phyloP scores from a whole-genome alignment of 2,329 filamentous ascomycete species.

The Fusarium metavorans region DNA sequence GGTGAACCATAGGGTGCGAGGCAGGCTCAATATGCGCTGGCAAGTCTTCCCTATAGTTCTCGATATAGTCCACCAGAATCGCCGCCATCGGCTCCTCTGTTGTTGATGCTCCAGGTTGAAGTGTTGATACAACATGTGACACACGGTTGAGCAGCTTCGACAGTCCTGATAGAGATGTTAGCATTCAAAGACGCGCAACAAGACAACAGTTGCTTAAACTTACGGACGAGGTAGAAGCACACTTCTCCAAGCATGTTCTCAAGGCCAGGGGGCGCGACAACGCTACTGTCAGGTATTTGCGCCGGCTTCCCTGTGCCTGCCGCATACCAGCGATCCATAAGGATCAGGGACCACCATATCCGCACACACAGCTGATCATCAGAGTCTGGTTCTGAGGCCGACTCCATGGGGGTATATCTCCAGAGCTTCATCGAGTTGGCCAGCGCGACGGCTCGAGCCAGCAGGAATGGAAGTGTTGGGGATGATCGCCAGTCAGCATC shows the following conservation, averaged over 20 bases:
- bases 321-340: conserved; percentile 80
- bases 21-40: conserved; percentile 66
- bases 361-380: conserved; percentile 72
- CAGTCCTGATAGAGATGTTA: conserved; percentile 57
- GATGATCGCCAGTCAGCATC: conserved; percentile 69
- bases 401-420: conserved; percentile 55
- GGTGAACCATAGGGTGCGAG: conserved; percentile 68
- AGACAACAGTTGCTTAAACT: conserved; percentile 50
- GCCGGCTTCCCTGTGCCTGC: conserved; percentile 73
- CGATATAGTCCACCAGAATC: conserved; percentile 56
- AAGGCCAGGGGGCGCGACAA: conserved; percentile 71
- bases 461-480: conserved; percentile 62
- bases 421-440: conserved; percentile 74
- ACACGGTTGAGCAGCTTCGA: conserved; percentile 65
- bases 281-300: conserved; percentile 71
- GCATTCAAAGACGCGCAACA: neutral
- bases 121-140: conserved; percentile 52
- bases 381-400: conserved; percentile 66
- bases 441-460: conserved; percentile 74
- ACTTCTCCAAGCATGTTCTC: conserved; percentile 70
- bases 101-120: conserved; percentile 51
- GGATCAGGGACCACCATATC: conserved; percentile 78
- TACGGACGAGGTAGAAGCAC: conserved; percentile 74
- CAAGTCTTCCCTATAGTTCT: conserved; percentile 74
- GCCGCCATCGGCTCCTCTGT: conserved; percentile 50